These are phyloP conservation scores for Fusarium brachygibbosum DNA, from an alignment of 2,329 filamentous ascomycete genomes.

Conservation along the genomic window DNA sequence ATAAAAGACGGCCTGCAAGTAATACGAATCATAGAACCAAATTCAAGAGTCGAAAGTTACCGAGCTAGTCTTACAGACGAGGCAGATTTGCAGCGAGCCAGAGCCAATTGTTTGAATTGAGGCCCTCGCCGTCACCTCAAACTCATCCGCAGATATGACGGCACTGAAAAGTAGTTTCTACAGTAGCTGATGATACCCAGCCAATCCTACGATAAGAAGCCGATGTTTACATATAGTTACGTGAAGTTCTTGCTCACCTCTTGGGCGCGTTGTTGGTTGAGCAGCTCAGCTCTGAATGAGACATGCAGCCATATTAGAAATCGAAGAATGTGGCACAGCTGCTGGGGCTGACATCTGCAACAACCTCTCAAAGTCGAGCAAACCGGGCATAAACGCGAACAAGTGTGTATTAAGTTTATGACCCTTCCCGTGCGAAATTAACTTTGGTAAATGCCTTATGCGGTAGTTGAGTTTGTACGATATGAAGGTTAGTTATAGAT, in stretches of 20 bases:
- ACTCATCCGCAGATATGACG: neutral
- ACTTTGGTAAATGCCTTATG: neutral
- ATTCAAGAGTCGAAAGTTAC: neutral
- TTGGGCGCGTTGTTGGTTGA: constrained; percentile 27
- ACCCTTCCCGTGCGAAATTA: neutral
- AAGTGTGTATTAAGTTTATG: neutral
- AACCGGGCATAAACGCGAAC: neutral
- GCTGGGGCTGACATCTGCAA: constrained; percentile 5
- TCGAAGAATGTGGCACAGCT: constrained; percentile 6
- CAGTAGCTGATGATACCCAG: neutral
- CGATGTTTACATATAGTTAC: neutral
- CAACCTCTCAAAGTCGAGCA: neutral
- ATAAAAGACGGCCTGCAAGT: neutral
- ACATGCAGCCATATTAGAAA: constrained; percentile 5
- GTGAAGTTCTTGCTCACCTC: constrained; percentile 8
- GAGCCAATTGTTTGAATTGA: constrained; percentile 30
- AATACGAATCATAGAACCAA: neutral
- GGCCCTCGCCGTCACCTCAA: neutral
- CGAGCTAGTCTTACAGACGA: neutral
- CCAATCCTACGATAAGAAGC: neutral
- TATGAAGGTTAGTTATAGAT: neutral
- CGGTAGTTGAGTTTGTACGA: neutral
- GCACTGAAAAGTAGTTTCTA: constrained; percentile 2
- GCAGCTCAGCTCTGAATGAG: constrained; percentile 12
- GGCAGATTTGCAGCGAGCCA: neutral